A percentile compares a stretch with the other conserved stretches of the same genome.
phyloP scores from a whole-genome alignment of 2,329 filamentous ascomycete species.

The Arachnomyces sp. region DNA sequence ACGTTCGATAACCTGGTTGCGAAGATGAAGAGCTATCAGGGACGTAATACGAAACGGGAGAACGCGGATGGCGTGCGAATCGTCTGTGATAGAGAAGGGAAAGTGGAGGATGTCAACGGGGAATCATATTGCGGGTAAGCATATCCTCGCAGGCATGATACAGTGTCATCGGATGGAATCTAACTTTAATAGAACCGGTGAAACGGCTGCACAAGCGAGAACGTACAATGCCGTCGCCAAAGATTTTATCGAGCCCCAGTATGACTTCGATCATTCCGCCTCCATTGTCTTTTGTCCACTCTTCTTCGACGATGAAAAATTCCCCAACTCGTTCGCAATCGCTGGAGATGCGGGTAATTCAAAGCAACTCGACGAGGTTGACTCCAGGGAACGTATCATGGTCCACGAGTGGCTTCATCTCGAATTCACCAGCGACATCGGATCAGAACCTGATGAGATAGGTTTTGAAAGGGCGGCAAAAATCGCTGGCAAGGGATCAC shows the following conservation, averaged over 20 bases:
- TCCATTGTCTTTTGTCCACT: constrained; percentile 6
- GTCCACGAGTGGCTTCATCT: constrained; percentile 8
- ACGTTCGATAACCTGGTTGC: constrained; percentile 2
- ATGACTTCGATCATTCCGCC: constrained; percentile 3
- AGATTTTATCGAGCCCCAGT: constrained; percentile 2
- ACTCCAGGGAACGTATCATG: constrained; percentile 7
- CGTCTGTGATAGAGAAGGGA: constrained; percentile 3
- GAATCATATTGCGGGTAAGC: constrained; percentile 4
- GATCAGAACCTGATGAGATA: background rate
- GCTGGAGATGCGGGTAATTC: background rate
- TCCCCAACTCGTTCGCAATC: constrained; percentile 1
- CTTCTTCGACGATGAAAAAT: constrained; percentile 5
- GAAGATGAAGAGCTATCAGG: constrained; percentile 2
- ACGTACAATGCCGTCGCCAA: constrained; percentile 1
- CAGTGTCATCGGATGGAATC: background rate
- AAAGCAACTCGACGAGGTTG: constrained; percentile 3
- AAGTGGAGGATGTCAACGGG: constrained; percentile 1
- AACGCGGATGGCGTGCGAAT: constrained; percentile 2
- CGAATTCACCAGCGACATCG: constrained; percentile 3
- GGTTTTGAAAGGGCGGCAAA: constrained; percentile 5
- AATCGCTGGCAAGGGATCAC: constrained; percentile 4
- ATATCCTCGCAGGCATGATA: background rate
- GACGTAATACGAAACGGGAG: background rate
- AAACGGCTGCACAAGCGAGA: constrained; percentile 2
- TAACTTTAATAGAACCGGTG: constrained; percentile 4